Conservation (phyloP, 1,284 basidiomycete genomes). For the Austroboletus niveus region DNA sequence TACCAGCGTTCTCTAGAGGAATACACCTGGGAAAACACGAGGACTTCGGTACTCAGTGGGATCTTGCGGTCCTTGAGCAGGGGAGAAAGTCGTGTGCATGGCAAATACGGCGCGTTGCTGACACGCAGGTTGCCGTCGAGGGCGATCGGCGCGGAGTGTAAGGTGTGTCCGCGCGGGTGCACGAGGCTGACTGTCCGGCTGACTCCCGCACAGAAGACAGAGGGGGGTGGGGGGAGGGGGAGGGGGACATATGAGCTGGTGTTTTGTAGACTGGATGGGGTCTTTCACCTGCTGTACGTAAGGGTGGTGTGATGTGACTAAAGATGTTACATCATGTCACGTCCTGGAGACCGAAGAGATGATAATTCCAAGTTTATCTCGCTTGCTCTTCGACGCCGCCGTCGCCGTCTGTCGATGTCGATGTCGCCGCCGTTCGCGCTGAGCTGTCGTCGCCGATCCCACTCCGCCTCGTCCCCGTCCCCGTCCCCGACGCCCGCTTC, state of each 20-base stretch:
- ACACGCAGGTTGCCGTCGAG: slow-evolving; percentile 14
- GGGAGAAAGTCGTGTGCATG: neutral
- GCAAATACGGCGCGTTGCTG: slow-evolving; percentile 10
- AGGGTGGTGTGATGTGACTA: slow-evolving; percentile 20
- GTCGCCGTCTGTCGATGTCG: slow-evolving; percentile 13
- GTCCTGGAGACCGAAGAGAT: slow-evolving; percentile 17
- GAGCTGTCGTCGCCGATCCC: slow-evolving; percentile 52
- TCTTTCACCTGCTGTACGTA: slow-evolving; percentile 24
- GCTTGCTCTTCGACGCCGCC: slow-evolving; percentile 1
- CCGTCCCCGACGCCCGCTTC: slow-evolving; percentile 34
- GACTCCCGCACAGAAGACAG: neutral
- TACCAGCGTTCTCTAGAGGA: slow-evolving; percentile 9
- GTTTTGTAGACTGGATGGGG: slow-evolving; percentile 16
- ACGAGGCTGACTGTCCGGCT: neutral
- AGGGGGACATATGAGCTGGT: slow-evolving; percentile 17
- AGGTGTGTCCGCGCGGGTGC: slow-evolving; percentile 9
- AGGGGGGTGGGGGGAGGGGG: neutral
- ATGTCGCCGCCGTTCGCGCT: slow-evolving; percentile 42
- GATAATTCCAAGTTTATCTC: neutral
- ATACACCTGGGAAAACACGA: slow-evolving; percentile 43
- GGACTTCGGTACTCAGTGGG: slow-evolving; percentile 44
- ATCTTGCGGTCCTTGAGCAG: slow-evolving; percentile 25
- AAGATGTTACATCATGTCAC: slow-evolving; percentile 8
- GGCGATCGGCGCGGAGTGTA: slow-evolving; percentile 6
- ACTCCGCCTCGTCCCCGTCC: slow-evolving; percentile 50